Evolutionary conservation across 169 alveolate species (phyloP), one percentile per base, ranked within the genome.

Genomic region (Fabrea salina): DNA sequence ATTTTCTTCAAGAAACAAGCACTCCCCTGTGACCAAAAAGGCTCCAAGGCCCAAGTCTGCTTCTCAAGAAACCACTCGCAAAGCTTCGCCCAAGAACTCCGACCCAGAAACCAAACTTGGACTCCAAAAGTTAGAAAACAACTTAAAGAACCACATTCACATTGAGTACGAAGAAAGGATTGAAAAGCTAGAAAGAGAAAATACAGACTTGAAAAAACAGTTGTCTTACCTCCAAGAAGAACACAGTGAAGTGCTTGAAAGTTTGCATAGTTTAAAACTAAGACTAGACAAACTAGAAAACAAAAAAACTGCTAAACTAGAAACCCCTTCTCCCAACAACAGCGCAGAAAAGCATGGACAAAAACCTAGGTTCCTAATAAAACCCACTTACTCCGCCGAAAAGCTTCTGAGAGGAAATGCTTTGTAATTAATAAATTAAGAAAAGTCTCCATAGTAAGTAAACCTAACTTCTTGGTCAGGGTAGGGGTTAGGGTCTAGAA

Each of bases 221-320:
- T n/a, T 68, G 11, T 19, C 35, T 8, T n/a, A 7, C 22, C 40
- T 68, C 11, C 78, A 68, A 4, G 66, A 44, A 43, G 78, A 68
- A 4, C 27, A 68, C 35, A 19, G 43, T n/a, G 57, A 68, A 30
- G 64, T 30, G 11, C 25, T 40, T 16, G 44, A 68, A 30, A 22
- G n/a, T 39, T 11, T 68, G 0, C 32, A 37, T 19, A 1, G 8
- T n/a, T 30, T 68, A 16, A 68, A 43, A 43, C 8, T 41, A 0
- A 37, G 78, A 1, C 41, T 68, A 43, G 78, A 68, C 11, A 68
- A 64, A 30, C 78, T 47, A n/a, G 61, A 40, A 68, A 27, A 37
- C 16, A 61, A 25, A 13, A 32, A 11, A 19, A 25, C 54, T 8
- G n/a, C n/a, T n/a, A n/a, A n/a, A n/a, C n/a, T n/a, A n/a, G n/a